Evolutionary conservation across 2,329 filamentous ascomycete genomes (phyloP).

Genomic region (Diaporthe aspalathi): DNA sequence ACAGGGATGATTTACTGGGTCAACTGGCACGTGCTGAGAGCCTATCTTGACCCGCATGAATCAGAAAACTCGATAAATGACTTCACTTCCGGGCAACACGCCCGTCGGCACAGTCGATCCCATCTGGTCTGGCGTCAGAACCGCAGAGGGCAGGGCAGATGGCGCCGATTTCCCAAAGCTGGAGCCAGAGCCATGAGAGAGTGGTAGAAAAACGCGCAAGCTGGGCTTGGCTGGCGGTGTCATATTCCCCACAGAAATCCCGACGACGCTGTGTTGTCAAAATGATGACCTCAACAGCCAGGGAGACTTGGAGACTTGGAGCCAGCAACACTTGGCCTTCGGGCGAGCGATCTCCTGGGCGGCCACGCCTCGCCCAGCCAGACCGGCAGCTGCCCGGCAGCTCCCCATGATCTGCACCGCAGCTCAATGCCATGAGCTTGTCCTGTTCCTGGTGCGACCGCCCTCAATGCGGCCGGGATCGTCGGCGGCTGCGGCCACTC

Average conservation of each 20-base stretch:
- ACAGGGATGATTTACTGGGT: too few species aligned
- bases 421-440: conserved; percentile 22
- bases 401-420: conserved; percentile 17
- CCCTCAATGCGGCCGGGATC: conserved; percentile 10
- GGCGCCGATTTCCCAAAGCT: too few species aligned
- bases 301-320: background rate
- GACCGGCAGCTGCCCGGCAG: background rate
- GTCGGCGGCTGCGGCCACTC: conserved; percentile 6
- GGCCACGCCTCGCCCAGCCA: background rate
- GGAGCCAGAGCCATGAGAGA: background rate
- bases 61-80: background rate
- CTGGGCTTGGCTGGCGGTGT: conserved; percentile 4
- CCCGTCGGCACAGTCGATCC: background rate
- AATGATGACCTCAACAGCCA: conserved; percentile 26
- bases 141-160: background rate
- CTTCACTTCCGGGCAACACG: background rate
- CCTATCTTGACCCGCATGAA: background rate
- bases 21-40: conserved; percentile 16
- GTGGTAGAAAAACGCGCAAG: background rate
- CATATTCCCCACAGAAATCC: conserved; percentile 3
- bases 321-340: background rate
- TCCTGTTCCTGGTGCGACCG: conserved; percentile 26
- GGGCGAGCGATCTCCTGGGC: background rate
- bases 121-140: conserved; percentile 13
- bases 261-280: conserved; percentile 23